phyloP scores from a whole-genome alignment of 2,329 filamentous ascomycete species.

The Colletotrichum sp. region DNA sequence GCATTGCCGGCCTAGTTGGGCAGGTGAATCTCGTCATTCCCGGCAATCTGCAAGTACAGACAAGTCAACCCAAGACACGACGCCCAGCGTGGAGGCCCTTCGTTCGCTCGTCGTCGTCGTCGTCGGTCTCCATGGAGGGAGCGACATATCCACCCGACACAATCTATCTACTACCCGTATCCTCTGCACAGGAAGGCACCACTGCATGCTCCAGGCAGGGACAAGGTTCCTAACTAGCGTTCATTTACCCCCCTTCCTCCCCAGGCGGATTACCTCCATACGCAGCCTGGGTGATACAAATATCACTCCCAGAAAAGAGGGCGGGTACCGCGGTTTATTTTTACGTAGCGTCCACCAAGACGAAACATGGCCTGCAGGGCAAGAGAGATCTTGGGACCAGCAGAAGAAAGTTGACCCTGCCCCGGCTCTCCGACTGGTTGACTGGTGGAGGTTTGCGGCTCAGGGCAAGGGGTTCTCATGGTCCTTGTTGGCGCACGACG shows the following conservation, averaged over 20 bases:
- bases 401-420: background rate
- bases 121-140: background rate
- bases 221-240: background rate
- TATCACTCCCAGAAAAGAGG: background rate
- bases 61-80: background rate
- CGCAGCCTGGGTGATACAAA: background rate
- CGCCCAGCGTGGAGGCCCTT: background rate
- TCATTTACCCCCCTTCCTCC: background rate
- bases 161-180: background rate
- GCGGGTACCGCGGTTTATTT: background rate
- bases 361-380: background rate
- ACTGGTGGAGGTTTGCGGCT: background rate
- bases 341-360: background rate
- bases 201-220: background rate
- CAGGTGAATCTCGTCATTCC: background rate
- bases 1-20: slow-evolving; percentile 5
- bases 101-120: background rate
- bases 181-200: background rate
- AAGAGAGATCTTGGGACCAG: background rate
- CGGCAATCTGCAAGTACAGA: background rate
- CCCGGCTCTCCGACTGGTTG: background rate
- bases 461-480: background rate
- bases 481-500: background rate
- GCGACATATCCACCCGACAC: background rate
- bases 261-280: background rate